A percentile compares a stretch with the other conserved stretches of the same genome.
Conservation (phyloP, 805 yeast species). For the Candida ficus region DNA sequence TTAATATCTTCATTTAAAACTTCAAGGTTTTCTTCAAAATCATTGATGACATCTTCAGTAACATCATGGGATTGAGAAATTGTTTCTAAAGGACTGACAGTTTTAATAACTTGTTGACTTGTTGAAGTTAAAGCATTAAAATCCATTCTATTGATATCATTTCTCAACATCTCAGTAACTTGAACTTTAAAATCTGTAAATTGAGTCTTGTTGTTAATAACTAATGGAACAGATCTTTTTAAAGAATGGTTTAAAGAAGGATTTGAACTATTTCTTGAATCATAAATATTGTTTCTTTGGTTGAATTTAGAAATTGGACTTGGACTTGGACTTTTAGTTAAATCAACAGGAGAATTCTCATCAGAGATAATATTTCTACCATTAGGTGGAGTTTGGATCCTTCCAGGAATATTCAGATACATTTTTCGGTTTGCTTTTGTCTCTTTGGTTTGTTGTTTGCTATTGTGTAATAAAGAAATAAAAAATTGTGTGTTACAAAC, state of each 20-base stretch:
- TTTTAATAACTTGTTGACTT: background rate
- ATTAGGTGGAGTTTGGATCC: background rate
- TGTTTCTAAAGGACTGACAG: conserved; percentile 3
- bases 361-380: background rate
- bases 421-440: no score
- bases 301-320: background rate
- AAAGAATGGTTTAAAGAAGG: background rate
- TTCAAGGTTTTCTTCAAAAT: background rate
- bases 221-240: background rate
- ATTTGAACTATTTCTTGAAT: background rate
- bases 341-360: background rate
- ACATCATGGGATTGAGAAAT: background rate
- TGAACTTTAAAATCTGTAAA: background rate
- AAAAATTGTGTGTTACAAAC: no score
- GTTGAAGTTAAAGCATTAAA: conserved; percentile 1
- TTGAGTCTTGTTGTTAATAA: background rate
- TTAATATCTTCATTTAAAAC: background rate
- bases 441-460: no score
- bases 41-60: background rate
- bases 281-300: background rate
- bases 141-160: conserved; percentile 2
- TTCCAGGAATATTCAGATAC: background rate
- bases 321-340: background rate
- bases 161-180: conserved; percentile 5
- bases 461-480: no score